Base-by-base conservation (phyloP, 768 basidiomycete species). In the Pleurotus tuber-regium region DNA sequence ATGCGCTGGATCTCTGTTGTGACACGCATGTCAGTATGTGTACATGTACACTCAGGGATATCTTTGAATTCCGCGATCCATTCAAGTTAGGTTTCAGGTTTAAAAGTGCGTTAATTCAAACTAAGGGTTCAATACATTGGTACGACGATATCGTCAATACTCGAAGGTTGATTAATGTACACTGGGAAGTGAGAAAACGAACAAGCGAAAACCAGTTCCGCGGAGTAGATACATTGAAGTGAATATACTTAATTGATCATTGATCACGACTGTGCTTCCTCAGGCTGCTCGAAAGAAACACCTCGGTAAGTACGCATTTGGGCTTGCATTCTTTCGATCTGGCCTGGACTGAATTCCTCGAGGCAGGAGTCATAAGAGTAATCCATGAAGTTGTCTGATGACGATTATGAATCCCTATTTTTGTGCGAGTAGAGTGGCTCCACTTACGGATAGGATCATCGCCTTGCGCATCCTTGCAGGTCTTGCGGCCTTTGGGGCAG, bases 241-340 rank as follows among this genome's bases (percentile, higher is more conserved):
- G 5, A 33, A 16, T 24, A 35, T 30, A 40, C 21, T 40, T 11
- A 4, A 40, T 42, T 10, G 12, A 19, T 42, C 18, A 25, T 23
- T 40, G 26, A 11, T 42, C 23, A 42, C 23, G 41, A 42, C 23
- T 42, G 10, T 7, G 41, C 46, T 16, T 30, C 46, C 31, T 48
- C 46, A 26, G 46, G 11, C 11, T 28, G 9, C 10, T 19, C 46
- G 46, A 48, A 48, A 21, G 29, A 19, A 48, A 77, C 62, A 35
- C 70, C 65, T 53, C 75, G 71, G 64, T 75, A 78, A 42, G 75
- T 76, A 46, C 66, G 58, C 47, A 80, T 64, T 61, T 78, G 76
- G 28, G 59, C 61, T 55, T 65, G 58, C 44, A 74, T 52, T 54
- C 77, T 76, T 28, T 66, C 64, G 54, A 54, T 58, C 58, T 80